Conservation (phyloP, 2,329 filamentous ascomycete species). For the Emmonsiellopsis sp. region DNA sequence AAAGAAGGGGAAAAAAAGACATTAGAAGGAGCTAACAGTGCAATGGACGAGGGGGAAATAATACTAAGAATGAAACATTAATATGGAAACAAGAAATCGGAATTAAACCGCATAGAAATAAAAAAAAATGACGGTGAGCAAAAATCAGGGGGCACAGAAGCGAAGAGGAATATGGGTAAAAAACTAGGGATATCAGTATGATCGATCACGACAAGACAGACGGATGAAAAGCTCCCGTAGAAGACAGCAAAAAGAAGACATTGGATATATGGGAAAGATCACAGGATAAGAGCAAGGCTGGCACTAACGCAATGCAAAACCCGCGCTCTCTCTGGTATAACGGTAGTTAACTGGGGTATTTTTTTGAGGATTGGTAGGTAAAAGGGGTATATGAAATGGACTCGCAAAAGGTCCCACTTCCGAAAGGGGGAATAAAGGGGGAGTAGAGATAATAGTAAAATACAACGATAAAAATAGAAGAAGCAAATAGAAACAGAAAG, state of each 20-base stretch:
- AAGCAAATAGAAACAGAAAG: neutral
- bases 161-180: neutral
- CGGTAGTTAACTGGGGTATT: too few species aligned
- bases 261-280: too few species aligned
- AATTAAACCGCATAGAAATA: neutral
- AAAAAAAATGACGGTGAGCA: neutral
- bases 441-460: constrained; percentile 3
- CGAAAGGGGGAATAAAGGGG: too few species aligned
- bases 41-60: neutral
- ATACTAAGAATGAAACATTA: neutral
- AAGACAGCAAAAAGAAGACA: neutral
- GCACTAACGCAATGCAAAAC: too few species aligned
- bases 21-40: neutral
- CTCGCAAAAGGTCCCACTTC: too few species aligned
- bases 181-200: neutral
- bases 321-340: too few species aligned
- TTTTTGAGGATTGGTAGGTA: too few species aligned
- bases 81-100: neutral
- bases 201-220: neutral
- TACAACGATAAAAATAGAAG: constrained; percentile 8
- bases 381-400: neutral
- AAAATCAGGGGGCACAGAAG: neutral
- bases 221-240: neutral
- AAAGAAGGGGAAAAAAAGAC: constrained; percentile 7
- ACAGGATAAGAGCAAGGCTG: too few species aligned